Evolutionary conservation across 2,329 filamentous ascomycete species (phyloP), one percentile per base, ranked within the genome.

Genomic region (Cercospora nicotianae): DNA sequence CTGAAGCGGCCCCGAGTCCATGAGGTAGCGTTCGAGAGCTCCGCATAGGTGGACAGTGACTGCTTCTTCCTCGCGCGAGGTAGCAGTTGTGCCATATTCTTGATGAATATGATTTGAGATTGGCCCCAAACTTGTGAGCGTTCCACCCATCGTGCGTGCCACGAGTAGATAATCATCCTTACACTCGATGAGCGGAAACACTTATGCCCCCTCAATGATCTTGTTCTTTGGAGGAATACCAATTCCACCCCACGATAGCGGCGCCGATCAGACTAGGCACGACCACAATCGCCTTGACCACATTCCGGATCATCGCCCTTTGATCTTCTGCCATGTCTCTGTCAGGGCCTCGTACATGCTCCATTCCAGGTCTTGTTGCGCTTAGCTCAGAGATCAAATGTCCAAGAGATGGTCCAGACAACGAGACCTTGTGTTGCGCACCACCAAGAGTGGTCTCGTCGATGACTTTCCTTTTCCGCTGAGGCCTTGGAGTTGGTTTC

Each of bases 381-480:
- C 72, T 74, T 59, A 76, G 69, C 33, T 76, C 75, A 5, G 75
- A 73, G 36, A 76, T 67, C 6, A 76, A 57, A 58, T 76, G 74
- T 7, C 73, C 75, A 5, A 76, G 66, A 9, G 75, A 76, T 1
- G 74, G 68, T 33, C 74, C 73, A 20, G 72, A 73, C 12, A 76
- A 62, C 1, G 74, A 76, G 5, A 75, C 73, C 59, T 73, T 73
- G 67, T 76, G 75, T 39, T 74, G 68, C 30, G 72, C 70, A n/a
- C 69, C 67, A 3, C 64, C 67, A 28, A 69, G 57, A 9, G 70
- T 72, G 3, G 69, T 66, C 18, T 73, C 72, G 39, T 72, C 70
- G 16, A 70, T 57, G 31, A 62, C 48, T 51, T 63, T 65, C 23
- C 53, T 31, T 12, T 33, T 45, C 9, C 45, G 45, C 45, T 23